Evolutionary conservation across 148 eudicot species (phyloP).

Genomic region (Tetragonia tetragonoides): DNA sequence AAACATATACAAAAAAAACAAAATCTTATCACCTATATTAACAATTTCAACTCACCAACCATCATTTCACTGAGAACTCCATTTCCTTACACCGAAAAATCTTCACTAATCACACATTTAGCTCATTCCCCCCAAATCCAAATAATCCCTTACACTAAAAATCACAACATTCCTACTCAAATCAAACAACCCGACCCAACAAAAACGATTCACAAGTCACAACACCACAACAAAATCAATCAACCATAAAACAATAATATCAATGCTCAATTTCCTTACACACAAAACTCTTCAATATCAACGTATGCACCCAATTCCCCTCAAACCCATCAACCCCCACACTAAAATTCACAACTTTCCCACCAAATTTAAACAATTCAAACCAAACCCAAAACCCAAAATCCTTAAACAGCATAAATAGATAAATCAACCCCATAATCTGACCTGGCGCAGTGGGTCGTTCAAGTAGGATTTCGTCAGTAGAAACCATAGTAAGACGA

Average conservation of each 20-base stretch:
- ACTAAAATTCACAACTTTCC: background rate
- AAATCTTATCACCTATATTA: too few species aligned
- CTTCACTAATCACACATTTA: too few species aligned
- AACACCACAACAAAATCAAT: background rate
- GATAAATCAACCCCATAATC: background rate
- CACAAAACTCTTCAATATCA: too few species aligned
- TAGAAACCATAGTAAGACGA: slow-evolving; percentile 72
- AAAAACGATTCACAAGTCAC: too few species aligned
- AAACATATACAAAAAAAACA: too few species aligned
- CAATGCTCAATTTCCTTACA: too few species aligned
- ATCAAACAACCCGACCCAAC: background rate
- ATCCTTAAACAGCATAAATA: background rate
- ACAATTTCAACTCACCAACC: too few species aligned
- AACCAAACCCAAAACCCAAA: background rate
- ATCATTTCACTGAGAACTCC: too few species aligned
- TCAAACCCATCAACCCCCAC: background rate
- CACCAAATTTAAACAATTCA: background rate
- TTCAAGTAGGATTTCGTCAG: slow-evolving; percentile 72
- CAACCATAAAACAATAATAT: background rate
- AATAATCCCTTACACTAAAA: background rate
- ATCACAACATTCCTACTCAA: background rate
- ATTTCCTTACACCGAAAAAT: too few species aligned
- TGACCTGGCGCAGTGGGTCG: slow-evolving; percentile 64
- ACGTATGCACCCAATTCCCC: background rate
- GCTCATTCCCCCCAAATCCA: background rate